Conservation (phyloP, 1,284 basidiomycete genomes). For the Mycosarcoma maydis region DNA sequence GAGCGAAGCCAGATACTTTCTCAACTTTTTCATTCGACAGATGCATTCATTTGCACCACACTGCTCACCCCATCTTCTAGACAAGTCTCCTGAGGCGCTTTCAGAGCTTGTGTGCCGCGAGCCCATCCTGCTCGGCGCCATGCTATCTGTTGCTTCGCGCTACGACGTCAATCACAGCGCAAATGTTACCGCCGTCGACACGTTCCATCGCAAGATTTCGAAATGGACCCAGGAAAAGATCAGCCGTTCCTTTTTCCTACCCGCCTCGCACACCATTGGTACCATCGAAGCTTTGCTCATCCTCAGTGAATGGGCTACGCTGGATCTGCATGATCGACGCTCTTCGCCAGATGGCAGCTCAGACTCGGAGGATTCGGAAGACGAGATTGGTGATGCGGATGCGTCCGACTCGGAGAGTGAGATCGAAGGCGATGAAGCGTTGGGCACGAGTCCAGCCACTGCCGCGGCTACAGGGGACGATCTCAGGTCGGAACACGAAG, state of each 20-base stretch:
- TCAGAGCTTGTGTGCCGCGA: conserved; percentile 51
- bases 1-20: conserved; percentile 44
- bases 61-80: conserved; percentile 44
- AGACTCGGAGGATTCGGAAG: conserved; percentile 34
- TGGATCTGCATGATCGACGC: conserved; percentile 47
- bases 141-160: conserved; percentile 53
- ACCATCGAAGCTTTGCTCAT: conserved; percentile 53
- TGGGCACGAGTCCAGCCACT: conserved; percentile 15
- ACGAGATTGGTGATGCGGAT: conserved; percentile 14
- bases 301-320: conserved; percentile 52
- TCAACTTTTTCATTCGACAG: conserved; percentile 50
- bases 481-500: conserved; percentile 31
- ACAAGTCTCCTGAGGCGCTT: conserved; percentile 44
- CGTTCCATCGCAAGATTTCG: conserved; percentile 49
- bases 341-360: conserved; percentile 39
- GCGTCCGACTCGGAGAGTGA: conserved; percentile 14
- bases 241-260: conserved; percentile 47
- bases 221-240: conserved; percentile 54
- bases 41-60: conserved; percentile 54
- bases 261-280: conserved; percentile 49
- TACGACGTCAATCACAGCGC: conserved; percentile 50
- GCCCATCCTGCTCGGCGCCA: conserved; percentile 49
- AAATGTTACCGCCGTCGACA: conserved; percentile 40
- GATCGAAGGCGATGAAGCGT: conserved; percentile 11
- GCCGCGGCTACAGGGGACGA: conserved; percentile 22